Conservation (phyloP, 148 eudicot species). For the Chenopodium formosanum region DNA sequence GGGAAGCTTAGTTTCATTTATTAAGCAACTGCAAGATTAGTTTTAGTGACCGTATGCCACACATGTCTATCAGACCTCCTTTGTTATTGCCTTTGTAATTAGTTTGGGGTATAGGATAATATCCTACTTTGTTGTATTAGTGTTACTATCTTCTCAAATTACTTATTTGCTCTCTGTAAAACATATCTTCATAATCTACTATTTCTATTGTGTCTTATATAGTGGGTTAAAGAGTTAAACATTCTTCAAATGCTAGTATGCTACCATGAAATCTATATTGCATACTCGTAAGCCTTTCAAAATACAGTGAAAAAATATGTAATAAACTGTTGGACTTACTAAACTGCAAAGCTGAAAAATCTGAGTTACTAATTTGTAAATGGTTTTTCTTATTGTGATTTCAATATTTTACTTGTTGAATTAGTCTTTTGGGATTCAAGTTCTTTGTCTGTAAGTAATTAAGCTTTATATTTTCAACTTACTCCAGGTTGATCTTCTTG, state of each 20-base stretch:
- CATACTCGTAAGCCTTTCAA: not conserved
- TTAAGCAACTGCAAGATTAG: not conserved
- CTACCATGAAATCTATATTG: not conserved
- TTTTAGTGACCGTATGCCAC: not conserved
- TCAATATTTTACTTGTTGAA: not conserved
- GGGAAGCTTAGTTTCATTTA: not conserved
- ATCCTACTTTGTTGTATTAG: not conserved
- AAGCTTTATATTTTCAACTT: slow-evolving; percentile 14
- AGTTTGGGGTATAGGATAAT: not conserved
- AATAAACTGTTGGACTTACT: not conserved
- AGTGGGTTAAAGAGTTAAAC: not conserved
- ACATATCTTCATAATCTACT: not conserved
- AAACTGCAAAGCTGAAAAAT: not conserved
- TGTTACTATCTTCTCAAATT: not conserved
- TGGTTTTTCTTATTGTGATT: not conserved
- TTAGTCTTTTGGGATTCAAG: not conserved
- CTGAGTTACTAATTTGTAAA: not conserved
- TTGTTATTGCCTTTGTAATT: not conserved
- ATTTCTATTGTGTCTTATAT: not conserved
- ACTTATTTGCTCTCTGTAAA: not conserved
- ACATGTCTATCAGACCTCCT: not conserved
- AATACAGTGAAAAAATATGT: not conserved
- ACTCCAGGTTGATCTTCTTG: slow-evolving; percentile 88
- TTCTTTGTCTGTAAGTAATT: not conserved
- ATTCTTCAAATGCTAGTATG: not conserved